phyloP scores from a whole-genome alignment of 2,329 filamentous ascomycete species.

The Cercospora sp. region DNA sequence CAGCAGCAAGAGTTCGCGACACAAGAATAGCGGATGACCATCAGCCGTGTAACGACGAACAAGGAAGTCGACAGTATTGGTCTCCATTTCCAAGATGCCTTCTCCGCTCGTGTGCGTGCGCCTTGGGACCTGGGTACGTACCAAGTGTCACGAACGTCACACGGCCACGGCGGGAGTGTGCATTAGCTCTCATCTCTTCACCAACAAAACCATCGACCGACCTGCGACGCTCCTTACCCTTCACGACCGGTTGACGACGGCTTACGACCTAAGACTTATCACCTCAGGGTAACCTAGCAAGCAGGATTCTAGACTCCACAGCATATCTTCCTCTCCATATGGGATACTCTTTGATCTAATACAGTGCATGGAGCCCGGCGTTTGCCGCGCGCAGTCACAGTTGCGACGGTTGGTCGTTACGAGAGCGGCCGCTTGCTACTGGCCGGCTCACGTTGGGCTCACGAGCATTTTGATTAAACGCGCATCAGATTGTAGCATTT shows the following conservation, averaged over 20 bases:
- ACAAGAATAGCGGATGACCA: conserved; percentile 38
- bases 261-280: conserved; percentile 40
- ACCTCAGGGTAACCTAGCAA: conserved; percentile 39
- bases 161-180: conserved; percentile 29
- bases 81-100: conserved; percentile 16
- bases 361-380: not conserved
- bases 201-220: conserved; percentile 20
- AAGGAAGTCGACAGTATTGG: conserved; percentile 21
- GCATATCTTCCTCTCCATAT: conserved; percentile 29
- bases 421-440: not conserved
- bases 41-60: conserved; percentile 46
- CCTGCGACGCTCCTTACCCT: conserved; percentile 25
- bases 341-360: conserved; percentile 30
- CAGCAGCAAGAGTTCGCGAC: conserved; percentile 33
- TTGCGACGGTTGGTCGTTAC: not conserved
- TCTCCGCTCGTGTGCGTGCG: conserved; percentile 23
- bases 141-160: conserved; percentile 22
- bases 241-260: conserved; percentile 31
- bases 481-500: conserved; percentile 10
- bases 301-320: conserved; percentile 26
- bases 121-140: conserved; percentile 23
- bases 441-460: not conserved
- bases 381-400: not conserved
- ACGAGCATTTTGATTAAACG: not conserved
- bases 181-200: conserved; percentile 23